phyloP scores from a whole-genome alignment of 495 filamentous ascomycete genomes.

The Aspergillus cristatus region DNA sequence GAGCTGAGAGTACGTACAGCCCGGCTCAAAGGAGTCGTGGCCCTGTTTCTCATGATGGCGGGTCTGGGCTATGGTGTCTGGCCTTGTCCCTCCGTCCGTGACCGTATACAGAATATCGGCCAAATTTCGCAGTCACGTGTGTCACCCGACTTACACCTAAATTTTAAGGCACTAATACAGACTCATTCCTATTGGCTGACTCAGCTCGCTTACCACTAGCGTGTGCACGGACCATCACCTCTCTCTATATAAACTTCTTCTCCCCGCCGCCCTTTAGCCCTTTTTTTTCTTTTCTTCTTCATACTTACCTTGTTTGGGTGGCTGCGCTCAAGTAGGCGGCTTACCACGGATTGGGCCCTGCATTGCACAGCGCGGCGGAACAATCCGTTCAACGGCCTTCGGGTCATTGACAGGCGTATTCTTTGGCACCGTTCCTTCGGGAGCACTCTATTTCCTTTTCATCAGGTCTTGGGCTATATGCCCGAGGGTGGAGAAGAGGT shows the following conservation, averaged over 20 bases:
- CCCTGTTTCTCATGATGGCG: conserved; percentile 41
- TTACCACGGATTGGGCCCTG: conserved; percentile 55
- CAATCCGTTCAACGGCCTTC: conserved; percentile 57
- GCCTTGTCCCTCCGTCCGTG: too few species aligned
- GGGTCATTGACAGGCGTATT: conserved; percentile 64
- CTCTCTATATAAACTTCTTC: conserved; percentile 17
- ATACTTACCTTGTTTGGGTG: conserved; percentile 68
- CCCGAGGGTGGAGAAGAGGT: conserved; percentile 45
- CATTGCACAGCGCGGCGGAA: conserved; percentile 70
- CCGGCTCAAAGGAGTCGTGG: conserved; percentile 34
- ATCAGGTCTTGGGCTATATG: conserved; percentile 40
- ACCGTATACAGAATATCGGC: conserved; percentile 16
- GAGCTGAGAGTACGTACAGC: conserved; percentile 23
- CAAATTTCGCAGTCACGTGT: conserved; percentile 35
- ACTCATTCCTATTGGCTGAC: conserved; percentile 7
- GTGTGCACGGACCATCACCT: conserved; percentile 1
- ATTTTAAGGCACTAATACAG: conserved; percentile 3
- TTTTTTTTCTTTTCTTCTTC: conserved; percentile 44
- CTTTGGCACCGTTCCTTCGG: conserved; percentile 52
- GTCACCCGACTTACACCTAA: conserved; percentile 1
- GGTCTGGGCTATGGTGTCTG: conserved; percentile 6
- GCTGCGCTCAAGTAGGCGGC: conserved; percentile 53
- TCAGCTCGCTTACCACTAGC: conserved; percentile 29
- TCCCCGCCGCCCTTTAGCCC: conserved; percentile 11
- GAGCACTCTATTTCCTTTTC: conserved; percentile 42